These are phyloP conservation scores for Leucocoprinus leucothites DNA, from an alignment of 768 basidiomycete species.

Conservation along the genomic window DNA sequence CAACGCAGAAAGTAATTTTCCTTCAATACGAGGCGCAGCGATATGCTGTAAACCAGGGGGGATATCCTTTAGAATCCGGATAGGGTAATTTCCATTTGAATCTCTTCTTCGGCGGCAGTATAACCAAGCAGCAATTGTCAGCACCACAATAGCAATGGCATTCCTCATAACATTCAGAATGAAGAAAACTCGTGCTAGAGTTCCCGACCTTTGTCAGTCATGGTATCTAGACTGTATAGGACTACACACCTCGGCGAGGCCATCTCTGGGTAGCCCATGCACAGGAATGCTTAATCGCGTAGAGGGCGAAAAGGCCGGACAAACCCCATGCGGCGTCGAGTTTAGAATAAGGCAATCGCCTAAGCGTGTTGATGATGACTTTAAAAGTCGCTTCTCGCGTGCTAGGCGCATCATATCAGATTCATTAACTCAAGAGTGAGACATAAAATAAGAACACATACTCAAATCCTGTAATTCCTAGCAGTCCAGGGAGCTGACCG, in stretches of 20 bases:
- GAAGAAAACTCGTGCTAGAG: conserved; percentile 65
- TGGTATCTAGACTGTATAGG: neutral
- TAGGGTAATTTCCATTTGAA: conserved; percentile 67
- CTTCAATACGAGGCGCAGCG: conserved; percentile 36
- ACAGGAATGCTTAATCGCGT: conserved; percentile 61
- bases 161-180: conserved; percentile 76
- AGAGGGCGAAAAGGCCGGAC: conserved; percentile 68
- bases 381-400: conserved; percentile 82
- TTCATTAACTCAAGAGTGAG: too few species aligned
- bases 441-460: conserved; percentile 31
- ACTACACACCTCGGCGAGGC: conserved; percentile 54
- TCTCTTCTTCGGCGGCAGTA: conserved; percentile 65
- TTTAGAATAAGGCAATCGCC: conserved; percentile 64
- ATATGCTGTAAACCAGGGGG: conserved; percentile 79
- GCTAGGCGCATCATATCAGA: conserved; percentile 32
- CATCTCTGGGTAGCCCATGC: conserved; percentile 48
- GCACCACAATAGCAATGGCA: conserved; percentile 83
- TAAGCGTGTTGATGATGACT: conserved; percentile 92
- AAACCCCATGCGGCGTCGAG: conserved; percentile 92
- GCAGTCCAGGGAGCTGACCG: conserved; percentile 84
- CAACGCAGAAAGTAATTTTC: conserved; percentile 59
- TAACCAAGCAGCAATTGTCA: conserved; percentile 87
- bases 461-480: conserved; percentile 88
- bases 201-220: neutral
- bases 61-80: conserved; percentile 79